A percentile compares a stretch with the other conserved stretches of the same genome.
Evolutionary conservation across 2,329 filamentous ascomycete species (phyloP).

Genomic region (Trichoderma asperellum): DNA sequence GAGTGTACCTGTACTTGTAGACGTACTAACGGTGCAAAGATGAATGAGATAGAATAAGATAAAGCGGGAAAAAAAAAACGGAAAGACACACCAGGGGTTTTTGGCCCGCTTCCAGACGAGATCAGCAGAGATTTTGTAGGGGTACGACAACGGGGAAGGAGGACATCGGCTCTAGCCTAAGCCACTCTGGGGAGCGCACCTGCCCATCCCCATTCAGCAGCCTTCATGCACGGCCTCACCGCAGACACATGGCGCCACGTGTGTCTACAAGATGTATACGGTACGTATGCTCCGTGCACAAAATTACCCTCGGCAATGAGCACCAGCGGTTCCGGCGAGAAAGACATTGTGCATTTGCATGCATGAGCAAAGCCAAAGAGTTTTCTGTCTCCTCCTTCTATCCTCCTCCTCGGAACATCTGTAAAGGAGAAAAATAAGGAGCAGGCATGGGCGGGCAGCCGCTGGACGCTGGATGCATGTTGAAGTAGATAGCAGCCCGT

Average conservation of each 20-base stretch:
- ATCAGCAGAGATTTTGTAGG: constrained; percentile 28
- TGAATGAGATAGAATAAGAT: background rate
- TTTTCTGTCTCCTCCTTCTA: background rate
- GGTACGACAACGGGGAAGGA: constrained; percentile 26
- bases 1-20: background rate
- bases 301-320: background rate
- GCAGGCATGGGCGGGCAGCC: background rate
- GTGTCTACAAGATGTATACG: constrained; percentile 7
- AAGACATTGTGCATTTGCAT: background rate
- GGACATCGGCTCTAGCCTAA: constrained; percentile 21
- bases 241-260: constrained; percentile 21
- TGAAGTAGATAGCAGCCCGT: background rate
- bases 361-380: background rate
- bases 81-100: constrained; percentile 24
- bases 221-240: constrained; percentile 25
- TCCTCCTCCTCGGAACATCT: background rate
- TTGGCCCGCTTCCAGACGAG: constrained; percentile 25
- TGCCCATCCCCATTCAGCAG: constrained; percentile 27
- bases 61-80: constrained; percentile 22
- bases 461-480: background rate
- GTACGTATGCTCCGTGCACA: background rate
- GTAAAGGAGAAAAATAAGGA: background rate
- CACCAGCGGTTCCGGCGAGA: background rate
- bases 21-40: background rate
- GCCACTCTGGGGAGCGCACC: constrained; percentile 23